Base-by-base conservation (phyloP, 192 early-diverging fungal genomes). In the Entophlyctis luteolus region DNA sequence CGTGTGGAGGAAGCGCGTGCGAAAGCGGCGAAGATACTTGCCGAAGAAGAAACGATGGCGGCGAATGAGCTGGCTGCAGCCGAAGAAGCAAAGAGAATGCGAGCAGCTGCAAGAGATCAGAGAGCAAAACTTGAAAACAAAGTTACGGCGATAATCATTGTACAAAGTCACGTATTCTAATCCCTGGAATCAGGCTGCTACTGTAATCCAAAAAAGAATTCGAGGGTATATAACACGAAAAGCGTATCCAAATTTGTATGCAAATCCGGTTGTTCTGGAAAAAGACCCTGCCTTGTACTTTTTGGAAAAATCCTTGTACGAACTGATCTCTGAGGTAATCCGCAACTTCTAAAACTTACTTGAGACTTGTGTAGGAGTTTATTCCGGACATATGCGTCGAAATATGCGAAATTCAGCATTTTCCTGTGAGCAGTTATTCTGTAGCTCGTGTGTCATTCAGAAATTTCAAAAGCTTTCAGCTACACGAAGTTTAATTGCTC, bases 381-480 rank as follows among this genome's bases (percentile, higher is more conserved):
- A 63, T 63, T 38, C 62, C 62, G 33, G 62, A 63, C 34, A 25
- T 63, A 27, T 33, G 38, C 16, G 62, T 63, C 10, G 62, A 63
- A 46, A 31, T 63, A 16, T 63, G 62, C 25, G 62, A 63, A 2
- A 12, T 28, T 10, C 62, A 50, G 29, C 48, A 63, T 33, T 63
- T 27, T 20, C 20, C 38, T 18, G 59, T 62, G 18, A 62, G 8
- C 29, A 5, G 32, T 12, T 57, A 14, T 33, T 32, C 8, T 25
- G 50, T 23, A 22, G 8, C 8, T 53, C n/a, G 8, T 53, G 8
- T 53, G 16, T 16, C n/a, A 45, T n/a, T 45, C 42, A 14, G 42
- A 45, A 45, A 10, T n/a, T 10, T n/a, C n/a, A n/a, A 10, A 45
- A 10, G 37, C 38, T 59, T 18, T 4, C 37, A 20, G 35, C 16